Evolutionary conservation across 1,284 basidiomycete species (phyloP).

Genomic region (Apiotrichum domesticum): DNA sequence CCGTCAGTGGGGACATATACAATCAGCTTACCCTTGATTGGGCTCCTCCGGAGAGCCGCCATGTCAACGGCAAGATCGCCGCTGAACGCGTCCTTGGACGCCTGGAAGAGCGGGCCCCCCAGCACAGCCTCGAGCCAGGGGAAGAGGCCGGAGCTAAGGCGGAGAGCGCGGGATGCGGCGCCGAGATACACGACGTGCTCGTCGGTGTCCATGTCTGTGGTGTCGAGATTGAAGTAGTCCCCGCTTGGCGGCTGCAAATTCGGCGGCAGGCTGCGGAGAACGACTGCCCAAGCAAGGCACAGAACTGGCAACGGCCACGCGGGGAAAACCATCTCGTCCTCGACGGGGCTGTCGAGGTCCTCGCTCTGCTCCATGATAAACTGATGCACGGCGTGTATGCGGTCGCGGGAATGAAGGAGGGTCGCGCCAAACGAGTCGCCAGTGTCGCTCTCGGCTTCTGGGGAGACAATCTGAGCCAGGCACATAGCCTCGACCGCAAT

Average conservation of each 20-base stretch:
- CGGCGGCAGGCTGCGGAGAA: constrained; percentile 26
- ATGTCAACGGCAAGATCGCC: constrained; percentile 16
- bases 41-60: constrained; percentile 25
- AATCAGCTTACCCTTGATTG: constrained; percentile 32
- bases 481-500: constrained; percentile 36
- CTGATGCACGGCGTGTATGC: constrained; percentile 28
- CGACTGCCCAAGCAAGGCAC: constrained; percentile 40
- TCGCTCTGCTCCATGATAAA: constrained; percentile 31
- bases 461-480: constrained; percentile 28
- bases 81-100: constrained; percentile 13
- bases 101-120: constrained; percentile 28
- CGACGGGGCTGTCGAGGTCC: constrained; percentile 14
- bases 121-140: constrained; percentile 36
- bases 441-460: constrained; percentile 11
- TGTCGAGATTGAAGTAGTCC: constrained; percentile 19
- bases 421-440: constrained; percentile 20
- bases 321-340: constrained; percentile 17
- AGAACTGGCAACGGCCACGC: constrained; percentile 35
- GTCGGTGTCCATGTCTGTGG: constrained; percentile 12
- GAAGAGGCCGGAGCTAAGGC: constrained; percentile 31
- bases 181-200: constrained; percentile 21
- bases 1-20: not conserved
- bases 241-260: constrained; percentile 22
- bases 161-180: constrained; percentile 29
- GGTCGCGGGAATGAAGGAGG: constrained; percentile 25